phyloP scores from a whole-genome alignment of 441 rosid species.

The Populus hybrid region DNA sequence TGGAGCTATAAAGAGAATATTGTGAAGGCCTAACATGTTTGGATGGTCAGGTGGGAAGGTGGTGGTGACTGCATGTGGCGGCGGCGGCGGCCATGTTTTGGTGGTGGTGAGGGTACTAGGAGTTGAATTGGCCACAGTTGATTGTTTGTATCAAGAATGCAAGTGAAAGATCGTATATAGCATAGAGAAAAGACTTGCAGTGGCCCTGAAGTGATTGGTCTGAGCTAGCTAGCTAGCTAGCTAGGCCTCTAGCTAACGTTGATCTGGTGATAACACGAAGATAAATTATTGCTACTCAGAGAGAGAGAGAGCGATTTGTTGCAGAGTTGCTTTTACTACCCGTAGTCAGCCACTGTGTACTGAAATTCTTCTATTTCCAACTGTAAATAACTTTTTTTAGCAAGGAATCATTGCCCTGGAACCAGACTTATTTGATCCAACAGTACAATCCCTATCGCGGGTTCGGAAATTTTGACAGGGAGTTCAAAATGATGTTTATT shows the following conservation, averaged over 20 bases:
- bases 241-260: not conserved
- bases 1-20: constrained; percentile 53
- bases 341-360: no score
- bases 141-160: not conserved
- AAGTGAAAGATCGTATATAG: not conserved
- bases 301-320: no score
- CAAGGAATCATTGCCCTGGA: no score
- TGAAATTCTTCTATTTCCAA: no score
- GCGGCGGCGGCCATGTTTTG: constrained; percentile 21
- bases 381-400: no score
- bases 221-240: not conserved
- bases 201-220: not conserved
- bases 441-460: no score
- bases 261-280: no score
- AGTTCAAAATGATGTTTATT: no score
- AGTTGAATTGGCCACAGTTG: constrained; percentile 25
- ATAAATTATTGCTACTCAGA: no score
- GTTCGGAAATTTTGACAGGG: no score
- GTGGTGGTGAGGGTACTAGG: not conserved
- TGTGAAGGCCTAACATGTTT: constrained; percentile 63
- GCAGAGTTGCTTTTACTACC: no score
- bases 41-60: constrained; percentile 24
- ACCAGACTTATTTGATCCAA: no score
- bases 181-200: not conserved
- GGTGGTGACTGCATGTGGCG: constrained; percentile 2